Base-by-base conservation (phyloP, 1,139 yeast species). In the Suhomyces kunorum region DNA sequence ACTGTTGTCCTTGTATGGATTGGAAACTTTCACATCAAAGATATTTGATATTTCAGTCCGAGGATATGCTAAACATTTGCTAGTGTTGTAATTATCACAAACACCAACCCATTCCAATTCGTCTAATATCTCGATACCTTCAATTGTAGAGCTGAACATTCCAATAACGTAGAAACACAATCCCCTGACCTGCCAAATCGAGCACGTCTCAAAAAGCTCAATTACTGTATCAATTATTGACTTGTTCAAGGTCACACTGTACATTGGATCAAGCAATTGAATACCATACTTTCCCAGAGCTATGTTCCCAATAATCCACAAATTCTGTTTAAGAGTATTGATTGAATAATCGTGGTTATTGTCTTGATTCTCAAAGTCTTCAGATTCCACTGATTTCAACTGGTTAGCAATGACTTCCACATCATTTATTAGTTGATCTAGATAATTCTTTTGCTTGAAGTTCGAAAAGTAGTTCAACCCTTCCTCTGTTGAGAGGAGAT, bases 281-380 rank as follows among this genome's bases (percentile, higher is more conserved):
- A 84, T 79, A 0, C 96, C 96, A 40, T 72, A 67, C 22, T 71
- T 71, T 0, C 85, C 78, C 8, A 89, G 78, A 2, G 90, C 89
- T 28, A 89, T 81, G 51, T 83, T 83, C 0, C 97, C 97, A 31
- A 87, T 71, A 3, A 95, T 84, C 97, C 98, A 92, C 34, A 90
- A 56, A 35, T 85, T 79, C 12, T 90, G 88, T 54, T 87, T 87
- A 19, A 89, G 59, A 39, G 72, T 74, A 13, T 44, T 51, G 13
- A 58, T 32, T 28, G 49, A 36, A 27, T 37, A 40, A 5, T 45
- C 47, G 8, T 46, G 48, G 4, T 36, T 30, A 5, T 32, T 32
- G 6, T 44, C 43, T 6, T 32, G 39, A 8, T 29, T 24, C 8
- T 44, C 46, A 8, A 34, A 16, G 7, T 44, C 47, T 4, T 16